A percentile compares a stretch with the other conserved stretches of the same genome.
phyloP scores from a whole-genome alignment of 768 basidiomycete species.

The Tulasnella sp. region DNA sequence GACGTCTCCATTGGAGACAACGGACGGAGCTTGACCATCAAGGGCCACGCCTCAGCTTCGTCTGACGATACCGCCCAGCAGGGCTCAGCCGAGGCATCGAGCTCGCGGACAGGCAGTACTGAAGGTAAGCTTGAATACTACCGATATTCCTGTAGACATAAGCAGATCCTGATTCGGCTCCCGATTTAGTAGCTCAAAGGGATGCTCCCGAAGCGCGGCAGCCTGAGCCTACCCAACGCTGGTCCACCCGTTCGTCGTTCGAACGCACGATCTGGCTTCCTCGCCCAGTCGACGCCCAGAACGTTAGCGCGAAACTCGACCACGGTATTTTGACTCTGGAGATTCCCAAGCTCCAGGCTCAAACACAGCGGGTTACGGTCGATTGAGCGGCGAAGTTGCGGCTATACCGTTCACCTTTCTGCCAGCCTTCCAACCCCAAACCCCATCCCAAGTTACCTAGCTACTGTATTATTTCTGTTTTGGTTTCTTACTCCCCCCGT shows the following conservation, averaged over 20 bases:
- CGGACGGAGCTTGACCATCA: conserved; percentile 34
- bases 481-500: no score
- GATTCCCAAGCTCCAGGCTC: conserved; percentile 32
- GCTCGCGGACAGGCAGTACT: no score
- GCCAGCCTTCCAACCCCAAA: no score
- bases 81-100: not conserved
- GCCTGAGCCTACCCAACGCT: conserved; percentile 8
- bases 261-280: conserved; percentile 35
- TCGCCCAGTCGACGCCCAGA: conserved; percentile 30
- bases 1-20: conserved; percentile 32
- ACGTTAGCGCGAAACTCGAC: conserved; percentile 34
- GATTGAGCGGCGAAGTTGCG: not conserved
- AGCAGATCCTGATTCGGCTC: not conserved
- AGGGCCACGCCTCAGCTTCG: conserved; percentile 23
- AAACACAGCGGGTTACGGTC: conserved; percentile 21
- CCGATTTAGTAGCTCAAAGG: not conserved
- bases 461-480: no score
- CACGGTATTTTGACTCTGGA: conserved; percentile 35
- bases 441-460: no score
- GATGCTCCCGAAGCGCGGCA: not conserved
- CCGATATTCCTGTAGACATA: no score
- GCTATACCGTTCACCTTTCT: no score
- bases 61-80: not conserved
- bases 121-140: not conserved
- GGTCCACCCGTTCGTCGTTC: conserved; percentile 24